phyloP scores from a whole-genome alignment of 2,329 filamentous ascomycete genomes.

The Aureobasidium sp. region DNA sequence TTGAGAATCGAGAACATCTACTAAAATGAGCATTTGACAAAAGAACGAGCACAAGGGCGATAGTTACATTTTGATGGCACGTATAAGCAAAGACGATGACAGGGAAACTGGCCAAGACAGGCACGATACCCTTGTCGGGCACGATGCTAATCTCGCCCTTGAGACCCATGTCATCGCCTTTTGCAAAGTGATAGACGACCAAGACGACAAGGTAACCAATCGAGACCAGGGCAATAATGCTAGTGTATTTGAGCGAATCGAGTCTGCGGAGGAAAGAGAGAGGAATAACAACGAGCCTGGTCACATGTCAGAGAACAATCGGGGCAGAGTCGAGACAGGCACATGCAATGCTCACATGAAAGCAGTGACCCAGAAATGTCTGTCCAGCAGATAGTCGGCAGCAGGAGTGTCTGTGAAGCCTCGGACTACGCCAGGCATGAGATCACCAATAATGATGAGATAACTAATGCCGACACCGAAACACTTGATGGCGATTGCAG shows the following conservation, averaged over 20 bases:
- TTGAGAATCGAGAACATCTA: conserved; percentile 99
- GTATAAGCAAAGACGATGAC: conserved; percentile 99
- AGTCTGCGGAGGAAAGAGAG: conserved; percentile 83
- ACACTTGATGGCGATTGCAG: conserved; percentile 93
- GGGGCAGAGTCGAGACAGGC: neutral
- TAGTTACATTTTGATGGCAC: conserved; percentile 85
- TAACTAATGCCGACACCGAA: conserved; percentile 97
- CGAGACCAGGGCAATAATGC: conserved; percentile 78
- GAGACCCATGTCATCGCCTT: conserved; percentile 64
- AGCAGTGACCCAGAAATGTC: conserved; percentile 94
- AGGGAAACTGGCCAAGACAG: conserved; percentile 75
- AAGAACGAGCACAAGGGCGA: neutral
- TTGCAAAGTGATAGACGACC: conserved; percentile 83
- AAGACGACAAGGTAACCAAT: conserved; percentile 91
- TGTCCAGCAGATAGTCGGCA: conserved; percentile 69
- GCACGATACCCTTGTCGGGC: conserved; percentile 68
- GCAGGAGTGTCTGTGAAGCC: conserved; percentile 60
- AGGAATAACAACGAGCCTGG: conserved; percentile 80
- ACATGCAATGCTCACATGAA: conserved; percentile 62
- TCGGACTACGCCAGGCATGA: conserved; percentile 89
- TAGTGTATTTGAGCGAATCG: conserved; percentile 96
- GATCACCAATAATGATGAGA: conserved; percentile 94
- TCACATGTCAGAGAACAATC: conserved; percentile 14
- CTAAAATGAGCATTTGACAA: conserved; percentile 11
- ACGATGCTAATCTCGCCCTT: conserved; percentile 68